Evolutionary conservation across 2,329 filamentous ascomycete species (phyloP).

Genomic region (Colletotrichum sp.): DNA sequence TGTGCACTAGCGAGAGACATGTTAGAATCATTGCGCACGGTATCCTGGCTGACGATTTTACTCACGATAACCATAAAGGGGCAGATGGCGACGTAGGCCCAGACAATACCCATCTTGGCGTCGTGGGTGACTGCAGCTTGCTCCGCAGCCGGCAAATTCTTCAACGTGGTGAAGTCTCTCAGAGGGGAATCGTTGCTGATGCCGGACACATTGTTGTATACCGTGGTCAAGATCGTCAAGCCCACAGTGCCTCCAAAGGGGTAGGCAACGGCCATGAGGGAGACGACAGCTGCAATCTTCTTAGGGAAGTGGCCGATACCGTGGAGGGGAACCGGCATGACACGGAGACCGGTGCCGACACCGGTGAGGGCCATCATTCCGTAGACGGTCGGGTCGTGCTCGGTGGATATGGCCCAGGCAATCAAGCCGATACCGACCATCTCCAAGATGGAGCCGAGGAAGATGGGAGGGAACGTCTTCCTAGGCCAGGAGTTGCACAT

Average conservation of each 20-base stretch:
- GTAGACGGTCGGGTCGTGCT: constrained; percentile 57
- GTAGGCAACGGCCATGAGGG: constrained; percentile 62
- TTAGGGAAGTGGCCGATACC: constrained; percentile 65
- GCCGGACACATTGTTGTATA: constrained; percentile 65
- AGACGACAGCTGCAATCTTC: constrained; percentile 62
- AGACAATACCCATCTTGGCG: constrained; percentile 64
- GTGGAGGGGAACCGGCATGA: constrained; percentile 69
- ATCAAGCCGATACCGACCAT: constrained; percentile 63
- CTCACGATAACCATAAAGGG: constrained; percentile 58
- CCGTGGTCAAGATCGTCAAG: constrained; percentile 70
- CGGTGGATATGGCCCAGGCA: constrained; percentile 58
- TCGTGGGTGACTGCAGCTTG: constrained; percentile 43
- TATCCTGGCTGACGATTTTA: background rate
- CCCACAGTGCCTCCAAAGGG: constrained; percentile 70
- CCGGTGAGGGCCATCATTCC: constrained; percentile 72
- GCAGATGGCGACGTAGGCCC: constrained; percentile 66
- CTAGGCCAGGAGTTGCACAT: constrained; percentile 65
- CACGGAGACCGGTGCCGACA: constrained; percentile 65
- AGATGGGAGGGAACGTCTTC: constrained; percentile 64
- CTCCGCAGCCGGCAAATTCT: constrained; percentile 33
- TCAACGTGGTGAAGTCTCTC: constrained; percentile 39
- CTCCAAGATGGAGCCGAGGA: constrained; percentile 61
- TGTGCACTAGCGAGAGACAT: constrained; percentile 24
- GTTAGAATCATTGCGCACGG: background rate
- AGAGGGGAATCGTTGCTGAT: constrained; percentile 26